phyloP scores from a whole-genome alignment of 2,329 filamentous ascomycete species.

The Macrophomina tecta region DNA sequence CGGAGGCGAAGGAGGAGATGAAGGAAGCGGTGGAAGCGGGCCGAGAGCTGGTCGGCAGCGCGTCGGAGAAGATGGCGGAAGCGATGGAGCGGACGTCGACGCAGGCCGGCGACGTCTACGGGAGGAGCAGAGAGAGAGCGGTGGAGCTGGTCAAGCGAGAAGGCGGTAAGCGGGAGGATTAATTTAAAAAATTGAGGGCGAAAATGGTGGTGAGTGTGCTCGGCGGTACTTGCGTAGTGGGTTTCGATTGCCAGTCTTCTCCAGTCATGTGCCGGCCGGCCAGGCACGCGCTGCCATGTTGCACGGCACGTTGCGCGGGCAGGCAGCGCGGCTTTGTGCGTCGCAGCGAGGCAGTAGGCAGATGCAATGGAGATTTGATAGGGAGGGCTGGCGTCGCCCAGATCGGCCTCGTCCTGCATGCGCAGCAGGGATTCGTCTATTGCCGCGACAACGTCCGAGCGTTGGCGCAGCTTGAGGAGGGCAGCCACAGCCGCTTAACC shows the following conservation, averaged over 20 bases:
- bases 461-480: not conserved
- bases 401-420: not conserved
- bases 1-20: slow-evolving; percentile 36
- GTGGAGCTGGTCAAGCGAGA: slow-evolving; percentile 1
- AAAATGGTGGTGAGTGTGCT: not conserved
- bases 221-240: slow-evolving; percentile 7
- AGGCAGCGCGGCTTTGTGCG: no score
- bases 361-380: not conserved
- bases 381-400: not conserved
- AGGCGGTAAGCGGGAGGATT: slow-evolving; percentile 14
- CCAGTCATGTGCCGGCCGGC: no score
- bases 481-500: slow-evolving; percentile 2
- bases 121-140: slow-evolving; percentile 36
- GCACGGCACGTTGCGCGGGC: no score
- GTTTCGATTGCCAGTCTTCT: not conserved
- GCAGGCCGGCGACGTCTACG: slow-evolving; percentile 37
- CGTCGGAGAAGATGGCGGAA: slow-evolving; percentile 37
- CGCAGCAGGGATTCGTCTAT: no score
- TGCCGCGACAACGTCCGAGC: slow-evolving; percentile 9
- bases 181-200: not conserved
- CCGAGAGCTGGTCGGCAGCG: slow-evolving; percentile 38
- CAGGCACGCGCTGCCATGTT: no score
- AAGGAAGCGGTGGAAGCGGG: slow-evolving; percentile 36
- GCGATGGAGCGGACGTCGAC: slow-evolving; percentile 38
- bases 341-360: not conserved